These are phyloP conservation scores for Saussurea involucrata DNA, from an alignment of 129 eudicot species.

Conservation along the genomic window DNA sequence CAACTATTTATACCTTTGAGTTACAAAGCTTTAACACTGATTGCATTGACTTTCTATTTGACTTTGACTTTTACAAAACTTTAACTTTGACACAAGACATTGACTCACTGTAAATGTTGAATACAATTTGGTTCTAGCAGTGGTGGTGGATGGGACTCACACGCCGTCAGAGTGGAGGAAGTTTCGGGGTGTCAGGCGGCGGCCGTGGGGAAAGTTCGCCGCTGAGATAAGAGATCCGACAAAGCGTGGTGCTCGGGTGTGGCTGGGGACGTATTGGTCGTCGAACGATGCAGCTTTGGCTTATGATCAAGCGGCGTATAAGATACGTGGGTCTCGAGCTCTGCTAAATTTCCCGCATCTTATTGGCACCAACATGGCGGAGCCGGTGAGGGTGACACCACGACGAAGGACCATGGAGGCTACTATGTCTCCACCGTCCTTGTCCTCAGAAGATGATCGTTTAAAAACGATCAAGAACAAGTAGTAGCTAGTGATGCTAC, in stretches of 20 bases:
- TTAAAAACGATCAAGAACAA: constrained; percentile 16
- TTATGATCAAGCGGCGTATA: constrained; percentile 48
- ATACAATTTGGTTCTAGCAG: no score
- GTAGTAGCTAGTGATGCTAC: constrained; percentile 12
- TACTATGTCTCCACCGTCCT: constrained; percentile 8
- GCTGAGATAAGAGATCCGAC: constrained; percentile 52
- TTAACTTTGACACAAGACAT: no score
- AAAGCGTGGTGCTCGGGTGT: constrained; percentile 36
- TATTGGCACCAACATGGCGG: constrained; percentile 26
- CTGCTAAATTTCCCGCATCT: constrained; percentile 47
- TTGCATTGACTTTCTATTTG: no score
- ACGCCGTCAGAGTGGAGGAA: constrained; percentile 31
- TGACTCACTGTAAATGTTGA: no score
- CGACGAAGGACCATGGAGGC: constrained; percentile 19
- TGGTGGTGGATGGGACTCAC: background rate
- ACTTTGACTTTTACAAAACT: no score
- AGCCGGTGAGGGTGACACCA: constrained; percentile 38
- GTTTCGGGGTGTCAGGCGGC: constrained; percentile 43
- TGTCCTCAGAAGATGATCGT: constrained; percentile 2
- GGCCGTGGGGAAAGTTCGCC: constrained; percentile 56
- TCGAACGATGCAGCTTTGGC: constrained; percentile 55
- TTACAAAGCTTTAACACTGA: no score
- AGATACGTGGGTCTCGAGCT: constrained; percentile 40
- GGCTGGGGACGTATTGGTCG: constrained; percentile 52
- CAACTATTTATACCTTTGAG: no score